phyloP scores from a whole-genome alignment of 208 protist species.

The Leishmania major region DNA sequence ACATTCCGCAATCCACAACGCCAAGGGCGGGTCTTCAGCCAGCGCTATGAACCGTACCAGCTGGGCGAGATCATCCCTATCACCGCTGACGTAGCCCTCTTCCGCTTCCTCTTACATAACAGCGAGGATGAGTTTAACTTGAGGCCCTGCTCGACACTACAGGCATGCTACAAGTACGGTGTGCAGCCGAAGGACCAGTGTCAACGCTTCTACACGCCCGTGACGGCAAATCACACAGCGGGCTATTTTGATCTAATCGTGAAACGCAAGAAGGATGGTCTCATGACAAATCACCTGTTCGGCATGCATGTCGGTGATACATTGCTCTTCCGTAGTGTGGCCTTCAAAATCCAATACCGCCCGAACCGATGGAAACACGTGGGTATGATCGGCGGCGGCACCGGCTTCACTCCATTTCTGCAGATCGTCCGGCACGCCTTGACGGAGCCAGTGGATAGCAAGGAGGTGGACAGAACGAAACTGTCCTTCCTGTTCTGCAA shows the following conservation, averaged over 20 bases:
- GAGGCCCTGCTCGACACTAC: slow-evolving; percentile 84
- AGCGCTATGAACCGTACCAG: slow-evolving; percentile 80
- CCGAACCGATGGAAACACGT: slow-evolving; percentile 88
- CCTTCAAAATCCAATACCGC: slow-evolving; percentile 88
- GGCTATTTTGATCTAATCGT: slow-evolving; percentile 93
- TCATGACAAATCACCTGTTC: slow-evolving; percentile 88
- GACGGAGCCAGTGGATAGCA: slow-evolving; percentile 60
- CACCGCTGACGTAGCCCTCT: slow-evolving; percentile 85
- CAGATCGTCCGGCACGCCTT: slow-evolving; percentile 91
- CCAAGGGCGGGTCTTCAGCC: slow-evolving; percentile 64
- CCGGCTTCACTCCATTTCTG: slow-evolving; percentile 94
- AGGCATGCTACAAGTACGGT: slow-evolving; percentile 91
- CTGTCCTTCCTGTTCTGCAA: slow-evolving; percentile 94
- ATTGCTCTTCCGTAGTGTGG: slow-evolving; percentile 78
- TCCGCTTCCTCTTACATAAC: slow-evolving; percentile 84
- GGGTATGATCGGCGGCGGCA: slow-evolving; percentile 93
- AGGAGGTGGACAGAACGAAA: slow-evolving; percentile 81
- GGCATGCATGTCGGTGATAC: slow-evolving; percentile 90
- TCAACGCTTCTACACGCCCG: slow-evolving; percentile 91
- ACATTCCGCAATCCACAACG: slow-evolving; percentile 64
- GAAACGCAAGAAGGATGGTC: slow-evolving; percentile 74
- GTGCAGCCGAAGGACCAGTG: slow-evolving; percentile 84
- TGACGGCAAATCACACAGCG: slow-evolving; percentile 82
- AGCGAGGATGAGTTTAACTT: slow-evolving; percentile 83
- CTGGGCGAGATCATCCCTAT: slow-evolving; percentile 89